These are phyloP conservation scores for Polyporus tsugae DNA, from an alignment of 1,284 basidiomycete species.

Conservation along the genomic window DNA sequence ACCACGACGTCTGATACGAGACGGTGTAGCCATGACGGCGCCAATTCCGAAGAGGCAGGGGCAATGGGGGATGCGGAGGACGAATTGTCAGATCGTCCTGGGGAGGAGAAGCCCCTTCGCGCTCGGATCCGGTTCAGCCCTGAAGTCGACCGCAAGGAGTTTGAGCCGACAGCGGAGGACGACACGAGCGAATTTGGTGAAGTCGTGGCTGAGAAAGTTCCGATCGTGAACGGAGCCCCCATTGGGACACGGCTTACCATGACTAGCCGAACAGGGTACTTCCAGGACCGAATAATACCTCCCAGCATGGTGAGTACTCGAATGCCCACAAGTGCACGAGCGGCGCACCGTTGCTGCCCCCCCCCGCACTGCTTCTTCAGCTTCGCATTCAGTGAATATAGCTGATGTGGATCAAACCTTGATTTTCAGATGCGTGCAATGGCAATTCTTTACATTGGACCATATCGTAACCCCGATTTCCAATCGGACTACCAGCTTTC, in stretches of 20 bases:
- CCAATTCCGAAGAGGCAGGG: constrained; percentile 37
- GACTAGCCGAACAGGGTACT: constrained; percentile 95
- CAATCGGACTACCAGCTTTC: constrained; percentile 95
- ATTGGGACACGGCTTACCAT: constrained; percentile 79
- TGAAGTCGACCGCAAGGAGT: constrained; percentile 23
- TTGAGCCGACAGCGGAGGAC: constrained; percentile 25
- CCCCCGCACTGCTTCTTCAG: constrained; percentile 13
- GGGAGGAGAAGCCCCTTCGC: constrained; percentile 67
- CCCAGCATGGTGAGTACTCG: constrained; percentile 84
- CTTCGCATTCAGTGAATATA: constrained; percentile 15
- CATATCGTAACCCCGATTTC: constrained; percentile 92
- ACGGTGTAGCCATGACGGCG: constrained; percentile 10
- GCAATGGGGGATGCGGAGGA: constrained; percentile 60
- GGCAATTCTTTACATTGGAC: constrained; percentile 97
- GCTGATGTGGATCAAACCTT: constrained; percentile 22
- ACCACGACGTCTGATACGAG: constrained; percentile 26
- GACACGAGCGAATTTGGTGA: constrained; percentile 22
- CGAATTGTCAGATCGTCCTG: constrained; percentile 49
- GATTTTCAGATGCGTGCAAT: constrained; percentile 90
- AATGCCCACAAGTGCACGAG: constrained; percentile 6
- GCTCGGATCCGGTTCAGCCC: constrained; percentile 62
- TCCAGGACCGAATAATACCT: constrained; percentile 91
- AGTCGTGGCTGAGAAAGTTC: constrained; percentile 9
- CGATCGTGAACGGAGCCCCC: constrained; percentile 26
- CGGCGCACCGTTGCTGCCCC: constrained; percentile 8